Evolutionary conservation across 148 eudicot species (phyloP), one percentile per base, ranked within the genome.

Genomic region (Amaranthus palmeri): DNA sequence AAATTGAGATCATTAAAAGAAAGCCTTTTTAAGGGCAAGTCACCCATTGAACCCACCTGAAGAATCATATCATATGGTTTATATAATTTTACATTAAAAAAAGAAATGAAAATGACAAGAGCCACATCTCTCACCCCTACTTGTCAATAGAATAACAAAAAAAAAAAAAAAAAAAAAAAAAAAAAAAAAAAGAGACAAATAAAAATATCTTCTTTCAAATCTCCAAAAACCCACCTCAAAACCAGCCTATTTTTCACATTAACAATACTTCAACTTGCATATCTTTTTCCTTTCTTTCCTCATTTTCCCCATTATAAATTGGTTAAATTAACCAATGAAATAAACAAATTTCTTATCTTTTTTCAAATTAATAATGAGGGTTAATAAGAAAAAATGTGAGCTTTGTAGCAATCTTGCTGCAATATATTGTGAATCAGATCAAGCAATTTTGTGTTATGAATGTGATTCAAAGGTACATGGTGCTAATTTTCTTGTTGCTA

Each of bases 401-500:
- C 48, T 76, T 18, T 76, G 79, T 70, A 76, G 69, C 69, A 76
- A 69, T 25, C 1, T 49, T 69, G 74, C 79, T 43, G 54, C 55
- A 46, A 54, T 76, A 36, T 70, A 18, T 76, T 76, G 79, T 70
- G 79, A 42, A 46, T 76, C 79, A 45, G 79, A 76, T 61, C 63
- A 76, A 61, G 79, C 79, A 53, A 76, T 52, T 46, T 62, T 76
- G 9, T 76, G 79, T 12, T 52, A 10, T 69, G 69, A 62, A 54
- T 76, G 79, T 76, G 79, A 76, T 55, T 69, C 79, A 4, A 76
- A 63, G 43, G 74, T 76, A 36, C 79, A 76, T 54, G 50, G 79
- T 61, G 79, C 79, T n/a, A 76, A 76, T 48, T 76, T 76, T 36
- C 79, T 76, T 54, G 79, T 76, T 18, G 73, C 79, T 5, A 76